phyloP scores from a whole-genome alignment of 2,329 filamentous ascomycete genomes.

The Remersonia thermophila region DNA sequence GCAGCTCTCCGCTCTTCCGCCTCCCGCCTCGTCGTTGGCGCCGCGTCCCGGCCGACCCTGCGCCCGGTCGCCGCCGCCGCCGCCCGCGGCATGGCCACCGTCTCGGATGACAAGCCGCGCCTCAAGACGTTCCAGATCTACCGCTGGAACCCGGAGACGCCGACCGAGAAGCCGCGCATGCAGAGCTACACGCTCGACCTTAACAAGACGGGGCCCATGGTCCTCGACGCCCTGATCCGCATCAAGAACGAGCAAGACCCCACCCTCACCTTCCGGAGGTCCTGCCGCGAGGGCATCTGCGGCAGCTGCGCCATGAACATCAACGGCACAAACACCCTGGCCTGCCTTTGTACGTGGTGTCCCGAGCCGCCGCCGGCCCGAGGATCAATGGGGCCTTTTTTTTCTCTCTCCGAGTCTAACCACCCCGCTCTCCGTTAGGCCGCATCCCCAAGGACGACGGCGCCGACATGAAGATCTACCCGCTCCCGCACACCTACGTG shows the following conservation, averaged over 20 bases:
- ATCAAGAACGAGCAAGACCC: conserved; percentile 99
- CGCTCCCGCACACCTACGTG: conserved; percentile 94
- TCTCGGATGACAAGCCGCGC: conserved; percentile 45
- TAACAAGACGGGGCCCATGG: conserved; percentile 99
- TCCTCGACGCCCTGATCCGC: conserved; percentile 88
- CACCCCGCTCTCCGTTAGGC: conserved; percentile 41
- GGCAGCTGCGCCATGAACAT: conserved; percentile 99
- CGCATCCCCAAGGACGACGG: conserved; percentile 77
- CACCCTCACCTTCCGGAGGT: conserved; percentile 88
- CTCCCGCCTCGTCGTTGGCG: conserved; percentile 37
- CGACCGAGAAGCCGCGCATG: conserved; percentile 87
- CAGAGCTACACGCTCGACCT: conserved; percentile 89
- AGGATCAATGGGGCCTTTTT: too few species aligned
- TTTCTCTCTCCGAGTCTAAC: conserved; percentile 2
- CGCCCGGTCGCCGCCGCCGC: conserved; percentile 14
- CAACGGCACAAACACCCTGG: conserved; percentile 94
- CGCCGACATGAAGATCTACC: conserved; percentile 88
- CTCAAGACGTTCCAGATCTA: conserved; percentile 98
- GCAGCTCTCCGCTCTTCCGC: conserved; percentile 49
- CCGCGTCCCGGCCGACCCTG: conserved; percentile 31
- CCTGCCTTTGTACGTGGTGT: conserved; percentile 68
- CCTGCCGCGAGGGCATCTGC: conserved; percentile 96
- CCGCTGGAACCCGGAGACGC: conserved; percentile 93
- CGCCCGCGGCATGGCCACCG: conserved; percentile 20
- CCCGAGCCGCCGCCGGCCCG: background rate